Evolutionary conservation across 2,329 filamentous ascomycete genomes (phyloP).

Genomic region (Cryphonectria japonica): DNA sequence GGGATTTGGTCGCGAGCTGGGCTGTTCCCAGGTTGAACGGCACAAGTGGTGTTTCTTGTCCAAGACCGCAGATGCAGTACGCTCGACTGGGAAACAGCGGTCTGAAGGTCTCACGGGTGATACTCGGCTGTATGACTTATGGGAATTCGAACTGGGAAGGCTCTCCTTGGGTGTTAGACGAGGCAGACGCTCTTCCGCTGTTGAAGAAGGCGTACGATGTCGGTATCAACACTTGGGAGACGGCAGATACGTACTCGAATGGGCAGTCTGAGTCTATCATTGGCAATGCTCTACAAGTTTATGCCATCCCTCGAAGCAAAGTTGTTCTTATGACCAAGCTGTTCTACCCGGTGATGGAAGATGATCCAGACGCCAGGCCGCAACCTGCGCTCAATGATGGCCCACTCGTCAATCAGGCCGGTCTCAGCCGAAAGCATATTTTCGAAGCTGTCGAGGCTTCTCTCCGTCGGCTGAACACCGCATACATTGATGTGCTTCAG

Average conservation of each 20-base stretch:
- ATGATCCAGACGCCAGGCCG: slow-evolving; percentile 29
- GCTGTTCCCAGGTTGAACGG: slow-evolving; percentile 27
- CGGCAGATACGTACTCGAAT: slow-evolving; percentile 65
- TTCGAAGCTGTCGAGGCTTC: slow-evolving; percentile 44
- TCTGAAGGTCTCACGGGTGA: slow-evolving; percentile 55
- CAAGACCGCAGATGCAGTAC: slow-evolving; percentile 35
- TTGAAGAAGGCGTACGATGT: slow-evolving; percentile 49
- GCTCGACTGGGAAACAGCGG: slow-evolving; percentile 51
- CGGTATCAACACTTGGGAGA: slow-evolving; percentile 45
- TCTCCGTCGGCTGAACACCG: slow-evolving; percentile 39
- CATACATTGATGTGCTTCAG: slow-evolving; percentile 57
- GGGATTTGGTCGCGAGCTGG: slow-evolving; percentile 49
- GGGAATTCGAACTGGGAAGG: slow-evolving; percentile 49
- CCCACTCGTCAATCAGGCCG: slow-evolving; percentile 33
- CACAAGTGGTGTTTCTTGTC: not conserved
- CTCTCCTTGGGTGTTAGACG: slow-evolving; percentile 46
- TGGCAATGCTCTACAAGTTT: slow-evolving; percentile 66
- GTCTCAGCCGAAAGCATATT: slow-evolving; percentile 42
- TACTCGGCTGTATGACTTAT: slow-evolving; percentile 55
- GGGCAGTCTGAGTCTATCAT: slow-evolving; percentile 68
- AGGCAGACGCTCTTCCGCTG: slow-evolving; percentile 55
- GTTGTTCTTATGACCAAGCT: slow-evolving; percentile 68
- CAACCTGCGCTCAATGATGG: not conserved
- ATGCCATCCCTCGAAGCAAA: slow-evolving; percentile 66
- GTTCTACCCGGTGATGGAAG: slow-evolving; percentile 41